Evolutionary conservation across 202 grass and related monocot species (phyloP).

Genomic region (Panicum virgatum): DNA sequence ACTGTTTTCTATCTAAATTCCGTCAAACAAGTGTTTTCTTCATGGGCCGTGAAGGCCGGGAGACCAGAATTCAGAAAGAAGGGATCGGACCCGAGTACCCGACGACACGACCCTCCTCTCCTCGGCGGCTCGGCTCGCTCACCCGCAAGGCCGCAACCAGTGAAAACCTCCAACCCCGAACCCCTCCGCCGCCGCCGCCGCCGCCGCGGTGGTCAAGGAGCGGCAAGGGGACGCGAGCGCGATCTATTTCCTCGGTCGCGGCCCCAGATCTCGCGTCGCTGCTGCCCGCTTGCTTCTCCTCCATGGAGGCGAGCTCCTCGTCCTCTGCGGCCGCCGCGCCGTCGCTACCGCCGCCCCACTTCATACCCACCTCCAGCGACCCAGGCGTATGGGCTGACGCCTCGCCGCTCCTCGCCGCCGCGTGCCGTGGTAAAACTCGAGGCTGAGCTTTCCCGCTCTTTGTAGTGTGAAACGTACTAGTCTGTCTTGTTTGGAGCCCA

Average conservation of each 20-base stretch:
- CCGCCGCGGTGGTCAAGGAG: not conserved
- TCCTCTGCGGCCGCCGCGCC: constrained; percentile 26
- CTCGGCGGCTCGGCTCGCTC: not conserved
- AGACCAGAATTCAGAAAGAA: not conserved
- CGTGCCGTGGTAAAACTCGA: constrained; percentile 71
- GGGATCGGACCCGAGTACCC: too few relatives aligned
- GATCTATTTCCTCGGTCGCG: not conserved
- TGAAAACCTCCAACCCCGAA: not conserved
- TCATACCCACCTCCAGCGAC: constrained; percentile 50
- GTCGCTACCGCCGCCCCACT: constrained; percentile 36
- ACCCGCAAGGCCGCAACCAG: constrained; percentile 1
- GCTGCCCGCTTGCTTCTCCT: not conserved
- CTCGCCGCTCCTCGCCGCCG: constrained; percentile 63
- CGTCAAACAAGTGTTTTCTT: too few relatives aligned
- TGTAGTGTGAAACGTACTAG: not conserved
- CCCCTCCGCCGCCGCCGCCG: constrained; percentile 7
- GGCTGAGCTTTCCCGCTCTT: not conserved
- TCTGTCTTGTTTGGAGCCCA: not conserved
- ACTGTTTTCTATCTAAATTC: too few relatives aligned
- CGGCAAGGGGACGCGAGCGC: not conserved
- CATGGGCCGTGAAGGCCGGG: not conserved
- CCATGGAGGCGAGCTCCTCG: constrained; percentile 45
- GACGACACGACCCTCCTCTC: not conserved
- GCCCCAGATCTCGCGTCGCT: constrained; percentile 29
- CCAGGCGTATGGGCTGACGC: constrained; percentile 71